These are phyloP conservation scores for Gnetum montanum DNA, from an alignment of 75 land plant species.

Conservation along the genomic window DNA sequence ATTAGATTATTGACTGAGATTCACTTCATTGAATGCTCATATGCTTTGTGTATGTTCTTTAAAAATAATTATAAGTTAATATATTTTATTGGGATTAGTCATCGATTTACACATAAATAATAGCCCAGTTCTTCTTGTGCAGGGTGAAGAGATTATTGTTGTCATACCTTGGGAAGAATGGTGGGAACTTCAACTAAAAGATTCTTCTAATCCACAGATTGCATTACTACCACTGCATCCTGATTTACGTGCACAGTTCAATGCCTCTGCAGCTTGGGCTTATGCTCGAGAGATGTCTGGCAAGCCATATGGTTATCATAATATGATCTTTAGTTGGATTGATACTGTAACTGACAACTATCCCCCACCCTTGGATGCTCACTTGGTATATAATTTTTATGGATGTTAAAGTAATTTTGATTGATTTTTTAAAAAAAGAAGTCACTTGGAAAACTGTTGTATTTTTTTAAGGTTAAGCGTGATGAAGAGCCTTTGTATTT, in stretches of 20 bases:
- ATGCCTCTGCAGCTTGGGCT: conserved; percentile 89
- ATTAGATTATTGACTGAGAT: too few relatives aligned
- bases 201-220: conserved; percentile 81
- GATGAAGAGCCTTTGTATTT: too few relatives aligned
- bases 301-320: conserved; percentile 91
- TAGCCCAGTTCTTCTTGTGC: neutral
- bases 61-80: too few relatives aligned
- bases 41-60: too few relatives aligned
- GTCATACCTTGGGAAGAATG: conserved; percentile 92
- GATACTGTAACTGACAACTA: conserved; percentile 78
- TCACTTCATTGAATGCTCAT: too few relatives aligned
- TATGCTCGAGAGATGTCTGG: conserved; percentile 78
- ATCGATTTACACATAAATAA: too few relatives aligned
- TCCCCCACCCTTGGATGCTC: conserved; percentile 84
- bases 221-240: conserved; percentile 87
- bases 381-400: conserved; percentile 28
- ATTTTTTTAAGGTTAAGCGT: neutral
- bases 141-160: conserved; percentile 93
- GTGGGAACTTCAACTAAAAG: conserved; percentile 81
- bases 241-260: conserved; percentile 73
- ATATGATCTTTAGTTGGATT: conserved; percentile 98
- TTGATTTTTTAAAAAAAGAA: too few relatives aligned
- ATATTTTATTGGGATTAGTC: too few relatives aligned
- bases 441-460: neutral
- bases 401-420: too few relatives aligned